phyloP scores from a whole-genome alignment of 768 basidiomycete species.

The Lepiota brunneoincarnata region DNA sequence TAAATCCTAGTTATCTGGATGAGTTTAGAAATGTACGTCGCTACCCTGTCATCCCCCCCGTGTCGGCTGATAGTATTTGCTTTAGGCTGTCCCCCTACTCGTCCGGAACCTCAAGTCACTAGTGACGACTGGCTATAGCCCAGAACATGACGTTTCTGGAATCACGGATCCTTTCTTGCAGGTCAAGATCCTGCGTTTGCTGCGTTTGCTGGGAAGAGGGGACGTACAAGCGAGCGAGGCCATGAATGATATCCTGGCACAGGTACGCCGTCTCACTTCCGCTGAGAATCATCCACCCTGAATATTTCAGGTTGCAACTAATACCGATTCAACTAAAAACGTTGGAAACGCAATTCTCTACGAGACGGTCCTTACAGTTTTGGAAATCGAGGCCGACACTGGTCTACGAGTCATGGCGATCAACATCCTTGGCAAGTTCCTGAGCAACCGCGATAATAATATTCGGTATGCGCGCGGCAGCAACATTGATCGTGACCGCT shows the following conservation, averaged over 20 bases:
- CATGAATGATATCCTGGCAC: constrained; percentile 98
- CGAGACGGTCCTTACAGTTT: constrained; percentile 92
- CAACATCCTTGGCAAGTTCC: constrained; percentile 97
- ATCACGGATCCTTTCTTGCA: constrained; percentile 97
- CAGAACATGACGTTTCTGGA: constrained; percentile 98
- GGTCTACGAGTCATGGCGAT: constrained; percentile 98
- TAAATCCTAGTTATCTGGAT: constrained; percentile 66
- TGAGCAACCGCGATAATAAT: constrained; percentile 97
- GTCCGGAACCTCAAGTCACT: constrained; percentile 94
- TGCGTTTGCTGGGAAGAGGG: constrained; percentile 84
- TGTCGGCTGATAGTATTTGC: constrained; percentile 4
- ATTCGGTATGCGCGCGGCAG: constrained; percentile 65
- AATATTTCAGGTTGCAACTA: constrained; percentile 83
- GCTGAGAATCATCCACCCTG: neutral
- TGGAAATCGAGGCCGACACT: constrained; percentile 96
- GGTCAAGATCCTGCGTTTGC: constrained; percentile 86
- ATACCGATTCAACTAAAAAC: constrained; percentile 96
- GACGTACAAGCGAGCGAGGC: constrained; percentile 87
- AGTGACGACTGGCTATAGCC: constrained; percentile 95
- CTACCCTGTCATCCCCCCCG: neutral
- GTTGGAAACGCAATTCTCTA: constrained; percentile 98
- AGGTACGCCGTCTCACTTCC: constrained; percentile 43
- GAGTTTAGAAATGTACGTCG: constrained; percentile 85
- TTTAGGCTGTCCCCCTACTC: constrained; percentile 85
- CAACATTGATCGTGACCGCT: neutral